These are phyloP conservation scores for Picochlorum sp. DNA, from an alignment of 139 green algal genomes.

Conservation along the genomic window DNA sequence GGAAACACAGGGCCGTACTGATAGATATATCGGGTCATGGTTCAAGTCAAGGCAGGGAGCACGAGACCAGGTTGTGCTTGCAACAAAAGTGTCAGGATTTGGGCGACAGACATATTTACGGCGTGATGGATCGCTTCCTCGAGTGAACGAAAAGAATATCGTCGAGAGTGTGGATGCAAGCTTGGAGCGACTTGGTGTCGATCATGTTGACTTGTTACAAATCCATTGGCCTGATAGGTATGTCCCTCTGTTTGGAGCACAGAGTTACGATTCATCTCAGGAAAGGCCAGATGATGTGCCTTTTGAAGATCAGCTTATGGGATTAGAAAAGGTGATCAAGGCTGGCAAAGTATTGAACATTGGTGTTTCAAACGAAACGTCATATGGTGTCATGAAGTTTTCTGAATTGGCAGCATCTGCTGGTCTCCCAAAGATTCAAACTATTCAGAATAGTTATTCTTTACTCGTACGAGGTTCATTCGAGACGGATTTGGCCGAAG, in stretches of 20 bases:
- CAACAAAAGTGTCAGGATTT: slow-evolving; percentile 77
- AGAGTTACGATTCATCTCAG: slow-evolving; percentile 49
- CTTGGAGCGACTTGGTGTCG: slow-evolving; percentile 57
- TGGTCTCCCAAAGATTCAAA: slow-evolving; percentile 62
- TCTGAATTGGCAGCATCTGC: slow-evolving; percentile 33
- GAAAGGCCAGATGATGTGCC: slow-evolving; percentile 51
- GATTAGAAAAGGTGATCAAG: slow-evolving; percentile 66
- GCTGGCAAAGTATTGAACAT: slow-evolving; percentile 83
- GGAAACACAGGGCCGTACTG: slow-evolving; percentile 67
- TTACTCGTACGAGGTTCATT: slow-evolving; percentile 54
- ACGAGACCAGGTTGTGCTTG: slow-evolving; percentile 68
- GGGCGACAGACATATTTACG: slow-evolving; percentile 46
- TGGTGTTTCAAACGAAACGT: slow-evolving; percentile 86
- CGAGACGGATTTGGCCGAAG: slow-evolving; percentile 82
- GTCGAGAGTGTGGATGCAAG: slow-evolving; percentile 53
- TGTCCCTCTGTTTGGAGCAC: slow-evolving; percentile 77
- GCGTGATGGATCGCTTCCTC: slow-evolving; percentile 30
- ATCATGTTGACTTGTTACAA: slow-evolving; percentile 90
- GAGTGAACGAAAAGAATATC: slow-evolving; percentile 57
- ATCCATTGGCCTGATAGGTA: slow-evolving; percentile 65
- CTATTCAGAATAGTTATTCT: slow-evolving; percentile 71
- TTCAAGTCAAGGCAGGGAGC: slow-evolving; percentile 39
- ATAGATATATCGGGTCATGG: slow-evolving; percentile 77
- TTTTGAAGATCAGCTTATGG: slow-evolving; percentile 83
- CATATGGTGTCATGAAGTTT: slow-evolving; percentile 74